Evolutionary conservation across 2,329 filamentous ascomycete genomes (phyloP).

Genomic region (Trichoderma gracile): DNA sequence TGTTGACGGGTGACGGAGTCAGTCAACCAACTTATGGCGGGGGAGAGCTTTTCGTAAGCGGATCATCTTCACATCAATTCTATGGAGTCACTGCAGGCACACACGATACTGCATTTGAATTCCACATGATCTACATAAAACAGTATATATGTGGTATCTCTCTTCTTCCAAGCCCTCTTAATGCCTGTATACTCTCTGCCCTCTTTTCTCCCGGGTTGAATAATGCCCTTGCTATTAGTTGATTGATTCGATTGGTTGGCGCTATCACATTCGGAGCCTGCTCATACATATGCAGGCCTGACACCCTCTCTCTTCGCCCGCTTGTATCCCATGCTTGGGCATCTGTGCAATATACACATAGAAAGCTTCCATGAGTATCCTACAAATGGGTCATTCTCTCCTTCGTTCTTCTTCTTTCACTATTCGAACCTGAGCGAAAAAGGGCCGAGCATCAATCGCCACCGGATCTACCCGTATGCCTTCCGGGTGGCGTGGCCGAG

Average conservation of each 20-base stretch:
- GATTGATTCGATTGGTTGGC: background rate
- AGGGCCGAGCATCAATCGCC: background rate
- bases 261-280: constrained; percentile 2
- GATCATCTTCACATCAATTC: background rate
- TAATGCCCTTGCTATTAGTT: background rate
- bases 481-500: no score
- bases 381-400: no score
- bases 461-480: background rate
- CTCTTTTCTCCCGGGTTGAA: background rate
- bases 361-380: no score
- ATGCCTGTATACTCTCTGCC: background rate
- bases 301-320: constrained; percentile 7
- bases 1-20: background rate
- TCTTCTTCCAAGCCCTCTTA: no score
- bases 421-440: no score
- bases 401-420: no score
- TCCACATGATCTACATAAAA: no score
- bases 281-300: constrained; percentile 8
- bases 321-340: background rate
- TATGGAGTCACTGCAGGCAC: background rate
- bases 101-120: background rate
- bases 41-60: constrained; percentile 11
- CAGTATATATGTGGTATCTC: no score
- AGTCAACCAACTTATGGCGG: background rate
- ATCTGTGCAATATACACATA: background rate